Base-by-base conservation (phyloP, 768 basidiomycete species). In the Rhodotorula paludigena region DNA sequence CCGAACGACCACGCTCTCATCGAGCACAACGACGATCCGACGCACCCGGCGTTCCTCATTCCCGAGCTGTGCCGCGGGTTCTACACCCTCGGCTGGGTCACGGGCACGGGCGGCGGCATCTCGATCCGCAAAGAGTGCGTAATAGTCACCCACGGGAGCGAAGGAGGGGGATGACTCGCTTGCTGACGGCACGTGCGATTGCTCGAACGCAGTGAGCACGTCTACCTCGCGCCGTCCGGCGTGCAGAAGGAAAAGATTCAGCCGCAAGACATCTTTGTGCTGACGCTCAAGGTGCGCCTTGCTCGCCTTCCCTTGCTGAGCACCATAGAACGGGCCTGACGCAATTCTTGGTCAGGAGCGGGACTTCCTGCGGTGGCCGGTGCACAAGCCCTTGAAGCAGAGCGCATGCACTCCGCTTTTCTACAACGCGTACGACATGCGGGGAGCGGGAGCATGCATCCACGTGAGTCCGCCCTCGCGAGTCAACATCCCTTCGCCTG, bases 51-150 rank as follows among this genome's bases (percentile, higher is more conserved):
- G n/a, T 92, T 90, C 78, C 82, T 92, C 69, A 92, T 92, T 60
- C 88, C 88, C 39, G 88, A 89, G 75, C 82, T 93, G 2, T 93
- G 91, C 77, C 81, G 84, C 51, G 84, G 85, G 11, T 92, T 93
- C 78, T 92, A 92, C 79, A 83, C 79, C 80, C 83, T 92, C 30
- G 91, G 91, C 21, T 92, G 91, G 91, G 91, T 92, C 2, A 92
- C 90, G 5, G 90, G 91, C 23, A 92, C 91, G 4, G 90, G 90
- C 11, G 80, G 80, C 32, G 78, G 78, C 0, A 76, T 77, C 68
- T 74, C 73, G 10, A 49, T 75, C 14, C 49, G 74, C 10, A 58
- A 69, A 7, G 74, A 72, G 74, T 76, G 45, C 57, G 75, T 74
- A 10, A 11, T 38, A 35, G 16, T n/a, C 30, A n/a, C n/a, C n/a